A percentile compares a stretch with the other conserved stretches of the same genome.
Evolutionary conservation across 2,329 filamentous ascomycete species (phyloP).

Genomic region (Aspergillus luchuensis): DNA sequence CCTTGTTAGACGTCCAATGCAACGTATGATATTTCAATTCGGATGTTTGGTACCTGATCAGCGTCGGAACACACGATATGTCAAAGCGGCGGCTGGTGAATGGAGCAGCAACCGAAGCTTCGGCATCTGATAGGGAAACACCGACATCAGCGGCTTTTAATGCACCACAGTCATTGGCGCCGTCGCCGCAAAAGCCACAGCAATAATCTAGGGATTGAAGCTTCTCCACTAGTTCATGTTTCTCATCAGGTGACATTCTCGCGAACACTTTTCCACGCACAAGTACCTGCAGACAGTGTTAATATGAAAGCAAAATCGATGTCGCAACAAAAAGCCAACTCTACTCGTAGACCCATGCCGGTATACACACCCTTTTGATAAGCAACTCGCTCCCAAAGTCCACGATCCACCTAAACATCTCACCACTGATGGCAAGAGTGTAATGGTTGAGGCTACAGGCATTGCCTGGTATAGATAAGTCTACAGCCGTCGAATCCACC

Average conservation of each 20-base stretch:
- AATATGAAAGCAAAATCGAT: background rate
- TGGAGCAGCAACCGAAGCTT: constrained; percentile 96
- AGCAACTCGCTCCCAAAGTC: constrained; percentile 85
- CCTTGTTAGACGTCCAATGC: constrained; percentile 19
- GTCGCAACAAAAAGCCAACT: no score
- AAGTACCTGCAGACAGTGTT: constrained; percentile 65
- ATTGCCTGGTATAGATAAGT: constrained; percentile 83
- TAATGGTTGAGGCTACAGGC: constrained; percentile 81
- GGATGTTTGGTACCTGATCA: constrained; percentile 66
- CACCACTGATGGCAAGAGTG: constrained; percentile 83
- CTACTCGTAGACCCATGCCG: background rate
- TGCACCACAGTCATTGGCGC: constrained; percentile 95
- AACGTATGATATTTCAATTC: no score
- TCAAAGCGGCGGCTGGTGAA: constrained; percentile 96
- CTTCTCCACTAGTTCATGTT: constrained; percentile 96
- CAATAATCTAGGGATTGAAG: constrained; percentile 95
- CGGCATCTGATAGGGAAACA: constrained; percentile 94
- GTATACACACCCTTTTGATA: constrained; percentile 62
- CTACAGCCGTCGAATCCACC: constrained; percentile 67
- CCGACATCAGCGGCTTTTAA: constrained; percentile 96
- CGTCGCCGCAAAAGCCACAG: constrained; percentile 94
- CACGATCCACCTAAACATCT: constrained; percentile 94
- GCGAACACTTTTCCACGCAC: constrained; percentile 91
- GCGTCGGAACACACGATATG: constrained; percentile 89
- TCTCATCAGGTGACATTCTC: constrained; percentile 98